These are phyloP conservation scores for Citrus mangshanensis DNA, from an alignment of 345 rosid genomes.

Conservation along the genomic window DNA sequence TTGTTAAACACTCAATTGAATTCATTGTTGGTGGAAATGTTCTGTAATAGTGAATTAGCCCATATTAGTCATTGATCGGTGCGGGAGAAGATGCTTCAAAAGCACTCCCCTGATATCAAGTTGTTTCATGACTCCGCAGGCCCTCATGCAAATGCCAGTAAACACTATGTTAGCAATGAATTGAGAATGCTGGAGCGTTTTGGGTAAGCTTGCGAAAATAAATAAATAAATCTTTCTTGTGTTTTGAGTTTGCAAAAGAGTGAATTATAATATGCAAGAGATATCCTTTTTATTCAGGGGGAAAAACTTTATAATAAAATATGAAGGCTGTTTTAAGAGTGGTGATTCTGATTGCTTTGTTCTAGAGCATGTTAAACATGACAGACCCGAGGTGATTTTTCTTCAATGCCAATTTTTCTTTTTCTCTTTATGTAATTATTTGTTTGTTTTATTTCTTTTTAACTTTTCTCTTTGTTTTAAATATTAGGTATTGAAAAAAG, in stretches of 20 bases:
- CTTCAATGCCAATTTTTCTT: background rate
- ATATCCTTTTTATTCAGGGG: slow-evolving; percentile 58
- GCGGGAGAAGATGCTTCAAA: background rate
- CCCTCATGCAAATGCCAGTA: slow-evolving; percentile 83
- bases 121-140: slow-evolving; percentile 41
- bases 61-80: background rate
- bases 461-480: slow-evolving; percentile 5
- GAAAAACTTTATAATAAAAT: slow-evolving; percentile 68
- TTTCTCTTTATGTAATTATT: background rate
- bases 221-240: background rate
- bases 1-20: background rate
- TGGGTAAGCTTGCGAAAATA: slow-evolving; percentile 52
- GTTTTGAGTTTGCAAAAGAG: background rate
- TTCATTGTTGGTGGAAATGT: background rate
- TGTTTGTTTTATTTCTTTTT: slow-evolving; percentile 8
- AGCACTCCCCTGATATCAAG: slow-evolving; percentile 11
- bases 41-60: background rate
- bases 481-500: slow-evolving; percentile 63
- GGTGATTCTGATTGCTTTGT: slow-evolving; percentile 77
- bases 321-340: slow-evolving; percentile 75
- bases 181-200: slow-evolving; percentile 83
- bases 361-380: slow-evolving; percentile 87
- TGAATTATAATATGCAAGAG: slow-evolving; percentile 3
- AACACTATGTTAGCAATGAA: slow-evolving; percentile 66
- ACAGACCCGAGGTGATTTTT: slow-evolving; percentile 76